phyloP scores from a whole-genome alignment of 768 basidiomycete genomes.

The Rhodocollybia butyracea region DNA sequence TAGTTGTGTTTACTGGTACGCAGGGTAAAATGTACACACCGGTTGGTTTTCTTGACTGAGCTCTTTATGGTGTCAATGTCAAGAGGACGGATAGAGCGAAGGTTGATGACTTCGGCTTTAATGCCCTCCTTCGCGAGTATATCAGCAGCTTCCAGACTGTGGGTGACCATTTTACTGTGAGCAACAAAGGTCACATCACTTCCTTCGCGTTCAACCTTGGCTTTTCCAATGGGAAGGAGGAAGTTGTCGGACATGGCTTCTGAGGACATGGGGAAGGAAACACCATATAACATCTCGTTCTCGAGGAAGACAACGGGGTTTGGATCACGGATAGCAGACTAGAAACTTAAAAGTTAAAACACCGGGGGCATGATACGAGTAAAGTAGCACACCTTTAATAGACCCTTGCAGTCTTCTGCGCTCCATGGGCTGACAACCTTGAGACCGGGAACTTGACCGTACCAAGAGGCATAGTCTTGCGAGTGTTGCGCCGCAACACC shows the following conservation, averaged over 20 bases:
- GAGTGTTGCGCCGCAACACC: constrained; percentile 98
- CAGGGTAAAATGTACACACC: constrained; percentile 41
- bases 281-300: constrained; percentile 98
- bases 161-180: constrained; percentile 97
- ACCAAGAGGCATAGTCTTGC: constrained; percentile 97
- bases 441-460: constrained; percentile 87
- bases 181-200: constrained; percentile 94
- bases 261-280: constrained; percentile 92
- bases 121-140: constrained; percentile 92
- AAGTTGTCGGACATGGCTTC: constrained; percentile 96
- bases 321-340: constrained; percentile 97
- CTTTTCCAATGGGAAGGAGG: constrained; percentile 94
- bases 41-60: constrained; percentile 98
- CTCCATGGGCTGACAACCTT: constrained; percentile 98
- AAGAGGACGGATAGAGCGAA: constrained; percentile 91
- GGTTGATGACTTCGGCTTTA: constrained; percentile 97
- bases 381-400: constrained; percentile 71
- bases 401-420: constrained; percentile 98
- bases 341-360: background rate
- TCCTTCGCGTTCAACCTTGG: constrained; percentile 92
- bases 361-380: background rate
- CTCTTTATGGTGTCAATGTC: constrained; percentile 97
- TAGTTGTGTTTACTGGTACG: background rate
- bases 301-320: constrained; percentile 99
- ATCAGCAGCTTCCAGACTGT: constrained; percentile 93